phyloP scores from a whole-genome alignment of 2,329 filamentous ascomycete genomes.

The Drechslerella dactyloides region DNA sequence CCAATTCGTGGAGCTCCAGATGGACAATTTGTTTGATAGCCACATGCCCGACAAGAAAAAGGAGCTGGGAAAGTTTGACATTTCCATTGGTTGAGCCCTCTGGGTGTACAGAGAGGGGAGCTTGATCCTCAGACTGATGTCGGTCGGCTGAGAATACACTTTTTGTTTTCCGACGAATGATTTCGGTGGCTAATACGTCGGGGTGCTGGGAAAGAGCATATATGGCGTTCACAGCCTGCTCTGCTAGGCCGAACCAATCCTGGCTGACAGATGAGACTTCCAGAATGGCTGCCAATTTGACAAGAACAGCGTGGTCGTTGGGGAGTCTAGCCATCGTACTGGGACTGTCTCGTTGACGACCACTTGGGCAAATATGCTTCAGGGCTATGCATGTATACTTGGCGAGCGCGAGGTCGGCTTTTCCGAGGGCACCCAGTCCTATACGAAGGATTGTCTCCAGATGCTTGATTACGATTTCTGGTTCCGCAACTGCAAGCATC shows the following conservation, averaged over 20 bases:
- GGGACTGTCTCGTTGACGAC: slow-evolving; percentile 66
- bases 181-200: slow-evolving; percentile 88
- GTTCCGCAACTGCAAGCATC: slow-evolving; percentile 91
- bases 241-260: slow-evolving; percentile 92
- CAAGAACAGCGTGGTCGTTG: slow-evolving; percentile 88
- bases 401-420: slow-evolving; percentile 82
- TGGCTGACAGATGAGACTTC: slow-evolving; percentile 87
- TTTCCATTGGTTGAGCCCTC: slow-evolving; percentile 56
- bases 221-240: slow-evolving; percentile 94
- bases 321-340: slow-evolving; percentile 73
- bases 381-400: slow-evolving; percentile 96
- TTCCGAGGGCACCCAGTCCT: slow-evolving; percentile 80
- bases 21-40: slow-evolving; percentile 99
- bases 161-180: slow-evolving; percentile 84
- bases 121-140: slow-evolving; percentile 60
- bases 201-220: slow-evolving; percentile 94
- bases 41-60: slow-evolving; percentile 94
- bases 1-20: slow-evolving; percentile 92
- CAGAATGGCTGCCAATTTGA: slow-evolving; percentile 79
- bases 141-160: slow-evolving; percentile 70
- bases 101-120: slow-evolving; percentile 49
- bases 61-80: slow-evolving; percentile 74
- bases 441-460: slow-evolving; percentile 94
- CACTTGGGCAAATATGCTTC: slow-evolving; percentile 83
- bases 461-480: slow-evolving; percentile 90